Evolutionary conservation across 2,329 filamentous ascomycete genomes (phyloP).

Genomic region (Aureobasidium sp.): DNA sequence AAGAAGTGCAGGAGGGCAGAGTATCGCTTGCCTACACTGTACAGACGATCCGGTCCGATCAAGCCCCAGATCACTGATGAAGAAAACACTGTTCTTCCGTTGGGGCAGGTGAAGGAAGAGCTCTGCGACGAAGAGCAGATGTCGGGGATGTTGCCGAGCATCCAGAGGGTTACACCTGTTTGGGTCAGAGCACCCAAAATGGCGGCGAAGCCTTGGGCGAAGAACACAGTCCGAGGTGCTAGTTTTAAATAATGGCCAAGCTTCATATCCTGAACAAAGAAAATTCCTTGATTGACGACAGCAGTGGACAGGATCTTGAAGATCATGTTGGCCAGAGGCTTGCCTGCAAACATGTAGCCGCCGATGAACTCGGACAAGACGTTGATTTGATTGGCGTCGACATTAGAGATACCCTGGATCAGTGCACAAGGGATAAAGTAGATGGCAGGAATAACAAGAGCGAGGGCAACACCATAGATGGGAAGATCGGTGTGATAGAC

Average conservation of each 20-base stretch:
- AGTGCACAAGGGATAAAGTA: conserved; percentile 89
- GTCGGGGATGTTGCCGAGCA: conserved; percentile 69
- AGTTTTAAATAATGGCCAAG: conserved; percentile 86
- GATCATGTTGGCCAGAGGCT: conserved; percentile 86
- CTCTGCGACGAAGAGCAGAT: conserved; percentile 75
- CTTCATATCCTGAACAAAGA: conserved; percentile 61
- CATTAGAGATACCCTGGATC: conserved; percentile 71
- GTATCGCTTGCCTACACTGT: conserved; percentile 43
- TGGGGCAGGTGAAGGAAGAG: conserved; percentile 81
- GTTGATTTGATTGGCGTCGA: conserved; percentile 24
- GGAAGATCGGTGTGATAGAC: conserved; percentile 39
- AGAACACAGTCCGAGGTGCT: conserved; percentile 66
- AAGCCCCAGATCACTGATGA: conserved; percentile 73
- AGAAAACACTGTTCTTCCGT: conserved; percentile 84
- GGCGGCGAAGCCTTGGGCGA: conserved; percentile 68
- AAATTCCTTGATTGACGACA: conserved; percentile 49
- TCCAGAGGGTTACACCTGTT: conserved; percentile 82
- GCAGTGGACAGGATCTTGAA: conserved; percentile 81
- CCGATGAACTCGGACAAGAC: conserved; percentile 52
- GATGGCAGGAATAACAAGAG: conserved; percentile 67
- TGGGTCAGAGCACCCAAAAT: conserved; percentile 72
- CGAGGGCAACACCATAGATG: conserved; percentile 78
- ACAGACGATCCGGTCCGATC: conserved; percentile 45
- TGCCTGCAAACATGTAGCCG: conserved; percentile 73
- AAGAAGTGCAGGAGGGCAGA: conserved; percentile 45